Percentiles rank a stretch among this genome's conserved stretches.
These are phyloP conservation scores for Colletotrichum australisinense DNA, from an alignment of 2,329 filamentous ascomycete genomes.

Conservation along the genomic window DNA sequence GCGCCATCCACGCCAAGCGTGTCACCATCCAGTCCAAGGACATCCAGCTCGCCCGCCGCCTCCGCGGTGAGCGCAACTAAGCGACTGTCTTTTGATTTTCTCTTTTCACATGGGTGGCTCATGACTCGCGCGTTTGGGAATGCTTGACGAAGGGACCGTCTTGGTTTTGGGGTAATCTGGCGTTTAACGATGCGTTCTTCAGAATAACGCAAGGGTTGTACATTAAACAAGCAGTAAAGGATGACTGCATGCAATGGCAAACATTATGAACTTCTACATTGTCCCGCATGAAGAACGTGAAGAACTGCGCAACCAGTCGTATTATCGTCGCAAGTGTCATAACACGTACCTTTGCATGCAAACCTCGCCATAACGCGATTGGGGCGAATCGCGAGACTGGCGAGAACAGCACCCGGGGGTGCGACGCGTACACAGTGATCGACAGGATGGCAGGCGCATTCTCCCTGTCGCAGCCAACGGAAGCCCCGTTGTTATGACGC, in stretches of 20 bases:
- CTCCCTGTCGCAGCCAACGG: no score
- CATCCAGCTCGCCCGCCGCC: conserved; percentile 94
- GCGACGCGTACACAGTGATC: no score
- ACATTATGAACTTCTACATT: conserved; percentile 43
- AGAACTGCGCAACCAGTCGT: no score
- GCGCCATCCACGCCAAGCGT: conserved; percentile 99
- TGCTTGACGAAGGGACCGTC: conserved; percentile 51
- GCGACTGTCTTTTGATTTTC: conserved; percentile 42
- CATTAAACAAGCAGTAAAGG: conserved; percentile 53
- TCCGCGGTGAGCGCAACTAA: conserved; percentile 94
- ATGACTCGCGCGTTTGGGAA: conserved; percentile 53
- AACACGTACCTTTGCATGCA: no score
- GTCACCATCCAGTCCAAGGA: conserved; percentile 98
- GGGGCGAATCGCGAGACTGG: no score
- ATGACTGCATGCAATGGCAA: conserved; percentile 47
- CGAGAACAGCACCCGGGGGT: no score
- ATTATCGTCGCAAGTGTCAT: no score
- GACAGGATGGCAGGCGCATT: no score
- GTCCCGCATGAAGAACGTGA: no score
- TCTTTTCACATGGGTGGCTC: conserved; percentile 47
- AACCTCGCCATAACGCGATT: no score
- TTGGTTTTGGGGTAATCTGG: conserved; percentile 53
- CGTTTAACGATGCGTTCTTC: conserved; percentile 54
- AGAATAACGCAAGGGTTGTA: conserved; percentile 55
- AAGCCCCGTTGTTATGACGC: no score